Evolutionary conservation across 2,329 filamentous ascomycete genomes (phyloP).

Genomic region (Colletotrichum phormii): DNA sequence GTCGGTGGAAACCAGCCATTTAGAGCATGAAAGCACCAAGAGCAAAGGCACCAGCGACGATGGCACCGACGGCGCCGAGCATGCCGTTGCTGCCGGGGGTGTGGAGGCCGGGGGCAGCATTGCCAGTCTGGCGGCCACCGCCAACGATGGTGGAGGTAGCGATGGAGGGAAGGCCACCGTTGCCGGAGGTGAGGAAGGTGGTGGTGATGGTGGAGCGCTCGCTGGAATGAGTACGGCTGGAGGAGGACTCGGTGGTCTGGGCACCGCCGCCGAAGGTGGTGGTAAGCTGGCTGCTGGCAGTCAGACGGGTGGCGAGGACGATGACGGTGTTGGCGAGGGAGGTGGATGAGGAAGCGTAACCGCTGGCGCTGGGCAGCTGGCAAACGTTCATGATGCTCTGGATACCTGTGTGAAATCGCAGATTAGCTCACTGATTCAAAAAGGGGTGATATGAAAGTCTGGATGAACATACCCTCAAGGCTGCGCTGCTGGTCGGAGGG

Average conservation of each 20-base stretch:
- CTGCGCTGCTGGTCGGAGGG: conserved; percentile 36
- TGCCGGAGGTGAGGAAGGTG: conserved; percentile 35
- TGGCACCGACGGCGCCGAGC: conserved; percentile 27
- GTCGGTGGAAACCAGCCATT: background rate
- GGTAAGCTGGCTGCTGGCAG: conserved; percentile 47
- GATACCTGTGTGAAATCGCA: conserved; percentile 44
- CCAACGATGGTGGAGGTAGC: conserved; percentile 34
- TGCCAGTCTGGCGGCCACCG: conserved; percentile 26
- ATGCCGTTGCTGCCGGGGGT: conserved; percentile 26
- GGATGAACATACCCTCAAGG: conserved; percentile 28
- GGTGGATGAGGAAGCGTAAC: conserved; percentile 41
- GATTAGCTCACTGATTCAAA: background rate
- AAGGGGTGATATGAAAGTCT: background rate
- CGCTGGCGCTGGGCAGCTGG: conserved; percentile 46
- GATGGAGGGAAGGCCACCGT: conserved; percentile 29
- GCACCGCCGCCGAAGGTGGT: conserved; percentile 45
- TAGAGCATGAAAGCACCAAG: conserved; percentile 36
- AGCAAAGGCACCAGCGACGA: conserved; percentile 32
- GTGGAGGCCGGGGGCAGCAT: conserved; percentile 23
- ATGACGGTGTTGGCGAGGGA: conserved; percentile 43
- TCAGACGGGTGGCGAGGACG: conserved; percentile 47
- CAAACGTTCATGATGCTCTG: conserved; percentile 49
- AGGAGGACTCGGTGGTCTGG: background rate
- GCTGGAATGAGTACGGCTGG: conserved; percentile 10
- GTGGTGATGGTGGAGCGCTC: conserved; percentile 28